Evolutionary conservation across 225 moss, liverwort and hornwort genomes (phyloP).

Genomic region (Pleurozium schreberi): DNA sequence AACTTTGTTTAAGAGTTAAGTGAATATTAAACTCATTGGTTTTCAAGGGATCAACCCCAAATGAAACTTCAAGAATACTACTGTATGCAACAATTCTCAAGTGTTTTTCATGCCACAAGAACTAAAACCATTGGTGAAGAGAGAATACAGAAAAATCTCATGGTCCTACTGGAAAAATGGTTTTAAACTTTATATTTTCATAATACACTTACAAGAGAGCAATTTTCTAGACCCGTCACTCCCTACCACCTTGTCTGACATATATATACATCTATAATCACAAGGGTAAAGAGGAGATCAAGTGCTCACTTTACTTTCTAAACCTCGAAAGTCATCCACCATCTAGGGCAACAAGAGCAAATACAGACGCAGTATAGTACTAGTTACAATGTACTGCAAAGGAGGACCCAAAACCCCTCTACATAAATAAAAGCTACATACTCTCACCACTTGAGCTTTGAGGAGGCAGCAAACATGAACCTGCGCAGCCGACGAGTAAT

Average conservation of each 20-base stretch:
- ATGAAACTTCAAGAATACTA: neutral
- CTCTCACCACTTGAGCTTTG: neutral
- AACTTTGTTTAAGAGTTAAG: neutral
- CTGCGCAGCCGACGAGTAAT: constrained; percentile 1
- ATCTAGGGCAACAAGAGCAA: neutral
- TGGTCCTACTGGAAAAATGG: neutral
- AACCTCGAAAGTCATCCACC: constrained; percentile 6
- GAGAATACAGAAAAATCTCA: neutral
- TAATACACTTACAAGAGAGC: neutral
- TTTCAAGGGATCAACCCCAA: neutral
- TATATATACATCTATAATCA: neutral
- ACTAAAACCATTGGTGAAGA: neutral
- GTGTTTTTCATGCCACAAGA: neutral
- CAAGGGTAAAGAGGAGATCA: neutral
- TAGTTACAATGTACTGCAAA: constrained; percentile 1
- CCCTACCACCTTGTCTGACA: neutral
- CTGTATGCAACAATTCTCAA: neutral
- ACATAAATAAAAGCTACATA: neutral
- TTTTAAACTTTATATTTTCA: neutral
- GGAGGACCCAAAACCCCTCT: neutral
- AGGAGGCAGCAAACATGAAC: neutral
- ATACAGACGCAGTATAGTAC: constrained; percentile 1
- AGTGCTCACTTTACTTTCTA: neutral
- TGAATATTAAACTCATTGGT: neutral
- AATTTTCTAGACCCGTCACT: neutral